Base-by-base conservation (phyloP, 371 early-diverging fungal genomes). In the Mucor saturninus region DNA sequence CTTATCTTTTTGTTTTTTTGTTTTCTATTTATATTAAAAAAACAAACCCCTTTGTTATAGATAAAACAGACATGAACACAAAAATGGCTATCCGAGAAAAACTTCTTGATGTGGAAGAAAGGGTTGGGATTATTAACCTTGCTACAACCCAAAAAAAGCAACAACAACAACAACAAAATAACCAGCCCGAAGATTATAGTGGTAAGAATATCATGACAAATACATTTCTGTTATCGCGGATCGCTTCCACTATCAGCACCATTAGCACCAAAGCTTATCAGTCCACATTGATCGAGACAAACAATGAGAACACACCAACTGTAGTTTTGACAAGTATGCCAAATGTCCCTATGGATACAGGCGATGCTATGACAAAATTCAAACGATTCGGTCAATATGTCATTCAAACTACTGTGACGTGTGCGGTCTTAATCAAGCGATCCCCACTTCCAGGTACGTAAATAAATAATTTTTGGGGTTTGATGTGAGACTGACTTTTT, bases 361-460 rank as follows among this genome's bases (percentile, higher is more conserved):
- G 38, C 38, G 75, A 74, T 62, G 60, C 69, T 6, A 59, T 77
- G 28, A 37, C 59, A 30, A 66, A 70, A 13, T 75, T 74, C 28
- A 73, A 74, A 55, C 61, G 52, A 21, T 46, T 75, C 29, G 69
- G 74, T 26, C 76, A 86, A 35, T 70, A 72, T 15, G 72, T 87
- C 11, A 81, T 81, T 55, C 65, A 83, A 3, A 69, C 80, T 0
- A 76, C 82, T 0, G 81, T 89, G 9, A 65, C 75, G 2, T 69
- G 73, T 42, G 89, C 89, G 0, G 75, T 87, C 11, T 67, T 81
- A 4, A 64, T 87, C 15, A 89, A 89, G 64, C 87, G 84, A 62
- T 87, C 88, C 0, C 89, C 88, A 13, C 73, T 89, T 37, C 89
- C 88, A 64, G 77, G 80, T 73, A 66, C 46, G 54, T 21, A 53